These are phyloP conservation scores for Byssothecium circinans DNA, from an alignment of 2,329 filamentous ascomycete species.

Conservation along the genomic window DNA sequence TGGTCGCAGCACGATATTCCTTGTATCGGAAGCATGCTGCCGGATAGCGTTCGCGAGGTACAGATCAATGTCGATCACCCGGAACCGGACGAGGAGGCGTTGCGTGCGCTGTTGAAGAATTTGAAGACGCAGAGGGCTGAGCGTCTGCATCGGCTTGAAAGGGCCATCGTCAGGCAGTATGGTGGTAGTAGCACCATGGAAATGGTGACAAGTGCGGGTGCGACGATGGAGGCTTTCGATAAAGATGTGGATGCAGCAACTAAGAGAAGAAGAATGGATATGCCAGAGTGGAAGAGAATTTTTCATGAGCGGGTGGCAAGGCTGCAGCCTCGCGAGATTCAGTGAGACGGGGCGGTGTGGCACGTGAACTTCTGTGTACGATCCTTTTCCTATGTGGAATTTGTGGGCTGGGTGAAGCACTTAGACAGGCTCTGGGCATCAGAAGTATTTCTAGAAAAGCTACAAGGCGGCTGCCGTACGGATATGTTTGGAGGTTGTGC, in stretches of 20 bases:
- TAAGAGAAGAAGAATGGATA: slow-evolving; percentile 25
- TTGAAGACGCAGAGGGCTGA: slow-evolving; percentile 24
- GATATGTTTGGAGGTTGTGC: too few species aligned
- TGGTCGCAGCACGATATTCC: slow-evolving; percentile 38
- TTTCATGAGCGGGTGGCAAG: slow-evolving; percentile 23
- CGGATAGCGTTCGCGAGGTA: slow-evolving; percentile 28
- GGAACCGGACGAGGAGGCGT: slow-evolving; percentile 20
- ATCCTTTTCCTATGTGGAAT: too few species aligned
- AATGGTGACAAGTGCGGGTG: slow-evolving; percentile 17
- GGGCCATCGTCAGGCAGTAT: slow-evolving; percentile 31
- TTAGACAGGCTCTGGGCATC: too few species aligned
- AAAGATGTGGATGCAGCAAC: slow-evolving; percentile 8
- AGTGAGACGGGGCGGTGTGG: neutral
- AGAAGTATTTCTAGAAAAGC: too few species aligned
- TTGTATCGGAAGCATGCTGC: slow-evolving; percentile 40
- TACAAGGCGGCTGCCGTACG: too few species aligned
- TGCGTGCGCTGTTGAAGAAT: slow-evolving; percentile 35
- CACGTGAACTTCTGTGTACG: too few species aligned
- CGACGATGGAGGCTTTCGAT: slow-evolving; percentile 28
- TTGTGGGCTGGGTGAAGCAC: too few species aligned
- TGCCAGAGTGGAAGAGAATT: slow-evolving; percentile 38
- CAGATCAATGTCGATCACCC: slow-evolving; percentile 36
- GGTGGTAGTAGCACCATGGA: slow-evolving; percentile 15
- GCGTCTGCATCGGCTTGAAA: slow-evolving; percentile 21
- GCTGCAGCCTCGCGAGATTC: neutral